Conservation (phyloP, 805 yeast genomes). For the Kazachstania psychrophila region DNA sequence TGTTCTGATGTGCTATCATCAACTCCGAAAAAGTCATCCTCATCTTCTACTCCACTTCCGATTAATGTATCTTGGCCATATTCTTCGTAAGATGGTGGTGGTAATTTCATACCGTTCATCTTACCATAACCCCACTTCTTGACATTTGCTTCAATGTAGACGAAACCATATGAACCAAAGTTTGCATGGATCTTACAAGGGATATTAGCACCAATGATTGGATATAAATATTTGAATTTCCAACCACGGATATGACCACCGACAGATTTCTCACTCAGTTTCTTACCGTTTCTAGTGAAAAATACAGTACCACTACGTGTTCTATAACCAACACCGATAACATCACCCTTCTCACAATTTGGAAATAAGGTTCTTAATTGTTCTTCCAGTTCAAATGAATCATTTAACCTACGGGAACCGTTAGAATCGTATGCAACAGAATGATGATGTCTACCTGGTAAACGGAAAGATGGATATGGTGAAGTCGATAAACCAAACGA, state of each 20-base stretch:
- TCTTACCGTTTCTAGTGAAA: conserved; percentile 91
- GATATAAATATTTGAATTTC: conserved; percentile 63
- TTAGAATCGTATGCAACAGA: conserved; percentile 82
- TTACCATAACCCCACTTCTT: conserved; percentile 97
- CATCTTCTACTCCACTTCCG: conserved; percentile 51
- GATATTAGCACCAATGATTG: conserved; percentile 82
- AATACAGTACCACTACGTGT: conserved; percentile 77
- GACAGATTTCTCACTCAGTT: conserved; percentile 67
- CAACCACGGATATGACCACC: conserved; percentile 74
- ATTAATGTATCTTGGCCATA: conserved; percentile 70
- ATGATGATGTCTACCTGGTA: conserved; percentile 85
- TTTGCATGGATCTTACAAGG: conserved; percentile 80
- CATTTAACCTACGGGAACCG: conserved; percentile 72
- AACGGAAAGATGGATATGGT: conserved; percentile 88
- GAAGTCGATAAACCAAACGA: conserved; percentile 75
- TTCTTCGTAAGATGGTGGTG: conserved; percentile 87
- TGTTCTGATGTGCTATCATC: conserved; percentile 24
- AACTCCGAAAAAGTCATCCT: conserved; percentile 29
- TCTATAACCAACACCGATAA: conserved; percentile 84
- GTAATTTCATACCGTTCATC: conserved; percentile 74
- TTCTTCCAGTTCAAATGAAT: conserved; percentile 49
- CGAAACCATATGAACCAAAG: conserved; percentile 83
- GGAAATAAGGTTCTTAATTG: conserved; percentile 50
- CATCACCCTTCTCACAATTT: conserved; percentile 67
- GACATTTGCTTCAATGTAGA: conserved; percentile 84